Percentiles rank a stretch among this genome's conserved stretches.
Evolutionary conservation across 2,329 filamentous ascomycete species (phyloP).

Genomic region (Elsinoe necatrix): DNA sequence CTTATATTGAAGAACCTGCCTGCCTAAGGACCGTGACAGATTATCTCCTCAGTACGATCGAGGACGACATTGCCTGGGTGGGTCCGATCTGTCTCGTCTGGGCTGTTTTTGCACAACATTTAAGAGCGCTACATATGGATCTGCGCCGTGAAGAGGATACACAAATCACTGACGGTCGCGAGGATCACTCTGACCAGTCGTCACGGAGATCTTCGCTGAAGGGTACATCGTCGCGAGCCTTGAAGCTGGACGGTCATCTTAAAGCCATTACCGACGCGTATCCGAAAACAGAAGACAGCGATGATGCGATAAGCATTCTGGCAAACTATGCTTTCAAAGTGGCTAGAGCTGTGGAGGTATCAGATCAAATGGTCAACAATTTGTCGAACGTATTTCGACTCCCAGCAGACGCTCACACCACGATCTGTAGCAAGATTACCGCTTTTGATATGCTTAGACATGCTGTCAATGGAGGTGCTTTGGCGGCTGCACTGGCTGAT

Average conservation of each 20-base stretch:
- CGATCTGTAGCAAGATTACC: conserved; percentile 53
- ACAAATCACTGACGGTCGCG: neutral
- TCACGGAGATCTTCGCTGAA: conserved; percentile 2
- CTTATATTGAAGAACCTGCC: conserved; percentile 61
- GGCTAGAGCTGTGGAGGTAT: conserved; percentile 41
- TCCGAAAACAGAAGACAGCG: conserved; percentile 26
- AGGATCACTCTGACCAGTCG: neutral
- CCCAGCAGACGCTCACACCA: conserved; percentile 45
- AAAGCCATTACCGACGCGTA: conserved; percentile 35
- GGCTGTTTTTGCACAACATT: conserved; percentile 64
- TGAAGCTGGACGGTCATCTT: conserved; percentile 22
- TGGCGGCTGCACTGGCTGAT: conserved; percentile 61
- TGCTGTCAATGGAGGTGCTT: conserved; percentile 59
- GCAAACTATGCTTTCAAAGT: conserved; percentile 40
- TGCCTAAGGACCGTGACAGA: conserved; percentile 66
- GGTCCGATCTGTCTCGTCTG: conserved; percentile 72
- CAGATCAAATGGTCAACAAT: conserved; percentile 37
- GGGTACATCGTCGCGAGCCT: neutral
- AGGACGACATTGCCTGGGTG: conserved; percentile 51
- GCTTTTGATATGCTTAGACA: conserved; percentile 65
- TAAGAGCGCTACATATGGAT: conserved; percentile 37
- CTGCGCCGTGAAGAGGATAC: neutral
- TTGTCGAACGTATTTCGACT: conserved; percentile 42
- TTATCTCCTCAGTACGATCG: conserved; percentile 55
- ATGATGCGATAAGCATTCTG: conserved; percentile 42